phyloP scores from a whole-genome alignment of 352 stramenopile species.

The Globisporangium heterothallicum region DNA sequence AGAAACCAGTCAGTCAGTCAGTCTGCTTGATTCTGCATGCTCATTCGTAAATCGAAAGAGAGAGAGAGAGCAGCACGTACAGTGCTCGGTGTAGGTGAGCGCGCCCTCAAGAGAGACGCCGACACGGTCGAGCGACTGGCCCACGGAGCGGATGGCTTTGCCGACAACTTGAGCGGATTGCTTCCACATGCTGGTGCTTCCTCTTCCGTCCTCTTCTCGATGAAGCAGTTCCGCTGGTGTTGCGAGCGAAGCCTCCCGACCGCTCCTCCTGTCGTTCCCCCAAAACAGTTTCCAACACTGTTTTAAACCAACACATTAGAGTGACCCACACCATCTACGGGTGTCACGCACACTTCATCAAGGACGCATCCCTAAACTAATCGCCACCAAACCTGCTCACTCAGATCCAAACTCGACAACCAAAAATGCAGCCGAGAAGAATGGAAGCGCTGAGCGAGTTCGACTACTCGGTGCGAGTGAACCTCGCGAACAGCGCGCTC shows the following conservation, averaged over 20 bases:
- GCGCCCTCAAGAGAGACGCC: conserved; percentile 76
- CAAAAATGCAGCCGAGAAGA: conserved; percentile 10
- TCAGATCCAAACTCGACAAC: background rate
- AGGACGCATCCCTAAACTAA: background rate
- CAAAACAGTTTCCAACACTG: background rate
- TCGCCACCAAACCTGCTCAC: too few species aligned
- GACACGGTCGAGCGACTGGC: conserved; percentile 82
- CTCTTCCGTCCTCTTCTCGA: conserved; percentile 24
- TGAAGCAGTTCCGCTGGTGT: conserved; percentile 19
- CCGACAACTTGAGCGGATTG: conserved; percentile 60
- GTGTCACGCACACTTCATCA: background rate
- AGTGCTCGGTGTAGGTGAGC: conserved; percentile 83
- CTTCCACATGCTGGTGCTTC: conserved; percentile 50
- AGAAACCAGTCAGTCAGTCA: conserved; percentile 1
- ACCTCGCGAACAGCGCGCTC: conserved; percentile 51
- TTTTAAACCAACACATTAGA: conserved; percentile 4
- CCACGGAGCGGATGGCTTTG: conserved; percentile 80
- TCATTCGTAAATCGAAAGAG: background rate
- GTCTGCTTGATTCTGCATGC: too few species aligned
- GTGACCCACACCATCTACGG: background rate
- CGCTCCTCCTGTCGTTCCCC: conserved; percentile 2
- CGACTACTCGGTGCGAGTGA: conserved; percentile 70
- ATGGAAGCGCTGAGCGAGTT: conserved; percentile 43
- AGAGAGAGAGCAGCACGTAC: conserved; percentile 34
- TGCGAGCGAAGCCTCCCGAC: conserved; percentile 6